These are phyloP conservation scores for Oryza longistaminata DNA, from an alignment of 176 grass and related monocot genomes.

Conservation along the genomic window DNA sequence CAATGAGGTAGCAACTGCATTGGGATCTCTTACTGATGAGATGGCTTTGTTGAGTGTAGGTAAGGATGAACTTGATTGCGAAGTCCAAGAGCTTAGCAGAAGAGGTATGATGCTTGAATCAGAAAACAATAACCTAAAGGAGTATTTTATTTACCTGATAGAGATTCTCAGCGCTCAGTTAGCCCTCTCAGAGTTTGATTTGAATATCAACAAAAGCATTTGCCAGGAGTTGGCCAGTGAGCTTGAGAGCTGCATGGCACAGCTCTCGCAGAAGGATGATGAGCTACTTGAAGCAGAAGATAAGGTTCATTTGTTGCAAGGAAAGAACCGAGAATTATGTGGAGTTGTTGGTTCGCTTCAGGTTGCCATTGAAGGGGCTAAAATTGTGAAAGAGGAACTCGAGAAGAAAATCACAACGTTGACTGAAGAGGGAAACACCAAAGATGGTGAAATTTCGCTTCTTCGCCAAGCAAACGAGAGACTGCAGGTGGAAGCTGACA, in stretches of 20 bases:
- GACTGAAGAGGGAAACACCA: constrained; percentile 36
- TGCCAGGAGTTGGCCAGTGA: constrained; percentile 60
- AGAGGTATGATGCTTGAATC: constrained; percentile 42
- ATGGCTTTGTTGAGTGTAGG: constrained; percentile 60
- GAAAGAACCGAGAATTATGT: constrained; percentile 54
- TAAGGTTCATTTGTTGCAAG: constrained; percentile 52
- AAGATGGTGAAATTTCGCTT: constrained; percentile 44
- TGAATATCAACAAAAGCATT: constrained; percentile 49
- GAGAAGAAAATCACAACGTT: constrained; percentile 50
- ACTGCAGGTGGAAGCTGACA: constrained; percentile 47
- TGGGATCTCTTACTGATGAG: constrained; percentile 64
- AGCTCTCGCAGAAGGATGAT: constrained; percentile 49
- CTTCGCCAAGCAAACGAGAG: constrained; percentile 46
- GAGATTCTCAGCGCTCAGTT: constrained; percentile 62
- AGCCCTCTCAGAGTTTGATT: constrained; percentile 71
- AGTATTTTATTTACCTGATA: constrained; percentile 49
- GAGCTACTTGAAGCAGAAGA: constrained; percentile 61
- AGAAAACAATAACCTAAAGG: constrained; percentile 69
- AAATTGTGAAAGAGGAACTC: constrained; percentile 62
- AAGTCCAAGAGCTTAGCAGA: constrained; percentile 48
- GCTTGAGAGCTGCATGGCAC: constrained; percentile 41
- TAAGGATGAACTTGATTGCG: constrained; percentile 45
- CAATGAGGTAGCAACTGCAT: constrained; percentile 68
- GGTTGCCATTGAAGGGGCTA: constrained; percentile 55
- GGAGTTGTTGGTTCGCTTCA: constrained; percentile 56